Percentiles rank a stretch among this genome's conserved stretches.
Conservation (phyloP, 1,284 basidiomycete species). For the Leccinum subrobustum region DNA sequence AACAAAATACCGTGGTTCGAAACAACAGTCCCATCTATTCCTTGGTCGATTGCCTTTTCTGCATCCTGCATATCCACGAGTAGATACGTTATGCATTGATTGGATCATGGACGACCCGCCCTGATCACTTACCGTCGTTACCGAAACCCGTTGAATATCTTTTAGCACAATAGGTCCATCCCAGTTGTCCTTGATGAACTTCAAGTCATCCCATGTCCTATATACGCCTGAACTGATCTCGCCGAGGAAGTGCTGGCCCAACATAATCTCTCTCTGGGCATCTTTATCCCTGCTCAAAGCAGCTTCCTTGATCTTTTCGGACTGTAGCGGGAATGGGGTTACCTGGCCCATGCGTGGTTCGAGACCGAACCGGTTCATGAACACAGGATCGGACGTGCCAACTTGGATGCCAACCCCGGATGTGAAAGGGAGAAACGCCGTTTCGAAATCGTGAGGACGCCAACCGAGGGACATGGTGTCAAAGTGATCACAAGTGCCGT, state of each 20-base stretch:
- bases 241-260: slow-evolving; percentile 57
- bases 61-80: slow-evolving; percentile 52
- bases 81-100: not conserved
- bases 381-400: slow-evolving; percentile 51
- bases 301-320: slow-evolving; percentile 40
- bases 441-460: slow-evolving; percentile 49
- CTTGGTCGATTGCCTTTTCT: slow-evolving; percentile 64
- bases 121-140: slow-evolving; percentile 26
- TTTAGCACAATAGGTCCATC: slow-evolving; percentile 72
- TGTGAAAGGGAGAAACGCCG: slow-evolving; percentile 35
- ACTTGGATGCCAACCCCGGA: slow-evolving; percentile 45
- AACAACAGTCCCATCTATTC: slow-evolving; percentile 75
- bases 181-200: slow-evolving; percentile 66
- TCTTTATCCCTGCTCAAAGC: slow-evolving; percentile 46
- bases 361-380: slow-evolving; percentile 43
- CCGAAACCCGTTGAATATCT: slow-evolving; percentile 60
- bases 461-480: slow-evolving; percentile 51
- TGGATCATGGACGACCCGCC: not conserved
- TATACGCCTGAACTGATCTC: slow-evolving; percentile 61
- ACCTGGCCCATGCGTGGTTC: slow-evolving; percentile 30
- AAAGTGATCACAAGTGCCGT: slow-evolving; percentile 51
- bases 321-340: slow-evolving; percentile 56
- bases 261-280: slow-evolving; percentile 36
- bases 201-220: slow-evolving; percentile 64
- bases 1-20: slow-evolving; percentile 69